Evolutionary conservation across 2,329 filamentous ascomycete species (phyloP).

Genomic region (Verticillium albo-atrum): DNA sequence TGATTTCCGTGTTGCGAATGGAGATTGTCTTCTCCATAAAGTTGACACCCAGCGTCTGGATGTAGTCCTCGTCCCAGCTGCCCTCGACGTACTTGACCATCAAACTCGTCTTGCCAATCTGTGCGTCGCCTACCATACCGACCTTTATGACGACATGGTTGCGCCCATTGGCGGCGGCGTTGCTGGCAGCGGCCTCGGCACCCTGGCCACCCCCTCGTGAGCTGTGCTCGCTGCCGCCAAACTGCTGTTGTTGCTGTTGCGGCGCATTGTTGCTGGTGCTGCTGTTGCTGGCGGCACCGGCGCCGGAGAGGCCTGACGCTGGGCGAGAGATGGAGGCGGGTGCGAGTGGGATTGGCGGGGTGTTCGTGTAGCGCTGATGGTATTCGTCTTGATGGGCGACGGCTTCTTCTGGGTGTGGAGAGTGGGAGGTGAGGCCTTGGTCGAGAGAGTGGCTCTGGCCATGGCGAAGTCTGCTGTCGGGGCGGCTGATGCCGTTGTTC

Average conservation of each 20-base stretch:
- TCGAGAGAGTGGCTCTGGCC: slow-evolving; percentile 47
- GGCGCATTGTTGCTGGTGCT: background rate
- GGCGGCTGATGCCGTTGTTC: slow-evolving; percentile 21
- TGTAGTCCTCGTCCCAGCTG: slow-evolving; percentile 99
- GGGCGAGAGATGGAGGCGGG: slow-evolving; percentile 46
- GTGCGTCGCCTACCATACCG: slow-evolving; percentile 97
- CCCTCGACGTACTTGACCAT: slow-evolving; percentile 99
- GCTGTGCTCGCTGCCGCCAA: slow-evolving; percentile 39
- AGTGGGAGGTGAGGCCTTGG: slow-evolving; percentile 34
- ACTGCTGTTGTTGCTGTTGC: slow-evolving; percentile 28
- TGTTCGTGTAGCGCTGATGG: slow-evolving; percentile 39
- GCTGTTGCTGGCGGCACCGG: slow-evolving; percentile 21
- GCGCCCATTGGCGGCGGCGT: slow-evolving; percentile 39
- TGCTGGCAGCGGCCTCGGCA: slow-evolving; percentile 22
- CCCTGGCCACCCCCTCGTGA: slow-evolving; percentile 30
- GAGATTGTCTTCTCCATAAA: slow-evolving; percentile 99
- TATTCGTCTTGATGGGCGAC: slow-evolving; percentile 24
- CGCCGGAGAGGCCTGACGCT: slow-evolving; percentile 47
- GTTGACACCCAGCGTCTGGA: slow-evolving; percentile 96
- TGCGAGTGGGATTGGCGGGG: slow-evolving; percentile 37
- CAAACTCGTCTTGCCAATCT: slow-evolving; percentile 97
- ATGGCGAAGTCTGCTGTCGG: slow-evolving; percentile 13
- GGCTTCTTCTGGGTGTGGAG: slow-evolving; percentile 20
- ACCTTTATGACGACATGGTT: slow-evolving; percentile 96
- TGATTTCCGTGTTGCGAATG: slow-evolving; percentile 98